phyloP scores from a whole-genome alignment of 345 rosid species.

The Brassica rapa region DNA sequence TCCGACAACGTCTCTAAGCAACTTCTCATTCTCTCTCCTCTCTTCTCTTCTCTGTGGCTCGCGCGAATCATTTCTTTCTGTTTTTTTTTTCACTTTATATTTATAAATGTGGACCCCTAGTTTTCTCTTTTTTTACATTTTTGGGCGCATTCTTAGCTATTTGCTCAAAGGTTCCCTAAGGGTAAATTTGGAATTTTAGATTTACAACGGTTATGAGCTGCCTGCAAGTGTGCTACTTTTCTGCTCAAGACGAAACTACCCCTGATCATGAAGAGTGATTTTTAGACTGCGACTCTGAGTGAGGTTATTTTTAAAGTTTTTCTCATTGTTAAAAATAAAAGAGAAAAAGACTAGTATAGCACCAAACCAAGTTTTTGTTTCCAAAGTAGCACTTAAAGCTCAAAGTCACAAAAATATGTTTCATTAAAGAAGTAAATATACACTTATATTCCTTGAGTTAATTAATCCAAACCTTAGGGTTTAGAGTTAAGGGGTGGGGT shows the following conservation, averaged over 20 bases:
- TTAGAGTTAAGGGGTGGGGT: too few species aligned
- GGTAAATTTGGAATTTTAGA: conserved; percentile 35
- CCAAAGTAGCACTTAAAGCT: too few species aligned
- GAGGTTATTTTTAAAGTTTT: too few species aligned
- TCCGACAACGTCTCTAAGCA: conserved; percentile 81
- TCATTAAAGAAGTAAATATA: too few species aligned
- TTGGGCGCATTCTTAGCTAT: conserved; percentile 7
- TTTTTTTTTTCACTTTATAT: conserved; percentile 24
- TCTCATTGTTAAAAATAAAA: too few species aligned
- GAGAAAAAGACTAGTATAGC: too few species aligned
- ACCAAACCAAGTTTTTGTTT: too few species aligned
- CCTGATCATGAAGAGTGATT: not conserved
- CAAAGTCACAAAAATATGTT: too few species aligned
- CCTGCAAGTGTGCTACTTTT: conserved; percentile 19
- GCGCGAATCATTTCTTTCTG: conserved; percentile 52
- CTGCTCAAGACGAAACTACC: conserved; percentile 8
- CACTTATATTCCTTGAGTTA: too few species aligned
- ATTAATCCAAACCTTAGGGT: too few species aligned
- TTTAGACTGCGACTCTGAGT: not conserved
- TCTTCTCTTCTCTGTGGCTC: conserved; percentile 47
- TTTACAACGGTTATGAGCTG: conserved; percentile 37
- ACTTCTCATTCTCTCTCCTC: conserved; percentile 18
- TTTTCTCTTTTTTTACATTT: conserved; percentile 41
- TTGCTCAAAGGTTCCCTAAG: conserved; percentile 12
- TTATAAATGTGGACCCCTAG: conserved; percentile 22